phyloP scores from a whole-genome alignment of 202 grass and related monocot species.

The Cymbopogon flexuosus region DNA sequence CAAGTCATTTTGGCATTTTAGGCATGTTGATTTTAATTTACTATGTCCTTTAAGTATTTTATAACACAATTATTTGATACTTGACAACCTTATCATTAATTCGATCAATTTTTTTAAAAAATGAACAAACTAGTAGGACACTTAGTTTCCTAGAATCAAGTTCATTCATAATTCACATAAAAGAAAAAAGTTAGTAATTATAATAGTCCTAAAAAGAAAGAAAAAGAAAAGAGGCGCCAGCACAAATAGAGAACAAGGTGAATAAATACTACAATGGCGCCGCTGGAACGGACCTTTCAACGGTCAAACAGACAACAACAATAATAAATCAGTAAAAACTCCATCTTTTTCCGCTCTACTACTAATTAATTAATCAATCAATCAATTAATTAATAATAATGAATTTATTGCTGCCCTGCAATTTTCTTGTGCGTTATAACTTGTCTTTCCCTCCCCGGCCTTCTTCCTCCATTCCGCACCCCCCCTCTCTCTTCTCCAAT shows the following conservation, averaged over 20 bases:
- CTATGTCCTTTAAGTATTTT: too few species aligned
- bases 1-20: too few species aligned
- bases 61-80: neutral
- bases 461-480: neutral
- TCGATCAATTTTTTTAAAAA: too few species aligned
- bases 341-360: neutral
- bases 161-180: neutral
- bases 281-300: constrained; percentile 31
- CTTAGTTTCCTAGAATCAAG: neutral
- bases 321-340: constrained; percentile 10
- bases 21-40: too few species aligned
- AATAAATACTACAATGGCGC: neutral
- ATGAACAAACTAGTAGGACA: neutral
- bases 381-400: neutral
- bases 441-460: neutral
- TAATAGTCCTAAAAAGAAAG: neutral
- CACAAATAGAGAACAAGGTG: neutral
- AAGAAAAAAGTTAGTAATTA: neutral
- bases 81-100: neutral
- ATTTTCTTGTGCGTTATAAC: constrained; percentile 29
- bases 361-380: neutral
- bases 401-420: neutral
- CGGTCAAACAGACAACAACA: constrained; percentile 38
- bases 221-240: neutral
- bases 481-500: constrained; percentile 30